Conservation (phyloP, 257 asterid species). For the Przewalskia tangutica region DNA sequence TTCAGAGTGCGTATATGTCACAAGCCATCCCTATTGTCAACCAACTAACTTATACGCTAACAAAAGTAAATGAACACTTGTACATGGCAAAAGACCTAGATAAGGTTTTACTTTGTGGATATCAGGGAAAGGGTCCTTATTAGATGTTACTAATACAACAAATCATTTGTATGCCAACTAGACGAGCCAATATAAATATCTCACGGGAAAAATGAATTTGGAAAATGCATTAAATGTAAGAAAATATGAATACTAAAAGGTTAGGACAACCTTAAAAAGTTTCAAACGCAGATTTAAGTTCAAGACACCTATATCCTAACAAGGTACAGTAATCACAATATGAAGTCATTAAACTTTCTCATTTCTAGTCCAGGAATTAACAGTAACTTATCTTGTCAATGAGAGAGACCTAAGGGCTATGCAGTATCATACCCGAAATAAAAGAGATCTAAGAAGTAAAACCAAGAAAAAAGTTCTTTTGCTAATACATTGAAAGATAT, state of each 20-base stretch:
- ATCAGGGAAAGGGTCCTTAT: not conserved
- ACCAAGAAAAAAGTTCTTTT: not conserved
- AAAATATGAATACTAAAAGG: not conserved
- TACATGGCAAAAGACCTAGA: not conserved
- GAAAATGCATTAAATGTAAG: not conserved
- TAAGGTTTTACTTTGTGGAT: not conserved
- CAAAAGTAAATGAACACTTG: not conserved
- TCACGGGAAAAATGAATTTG: not conserved
- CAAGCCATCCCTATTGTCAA: too few relatives aligned
- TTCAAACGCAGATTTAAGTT: not conserved
- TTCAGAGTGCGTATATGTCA: not conserved
- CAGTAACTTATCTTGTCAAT: slow-evolving; percentile 1
- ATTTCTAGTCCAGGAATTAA: not conserved
- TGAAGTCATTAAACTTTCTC: not conserved
- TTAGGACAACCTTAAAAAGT: not conserved
- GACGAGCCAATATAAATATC: not conserved
- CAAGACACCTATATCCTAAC: not conserved
- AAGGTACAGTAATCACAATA: not conserved
- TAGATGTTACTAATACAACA: not conserved
- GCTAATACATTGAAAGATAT: not conserved
- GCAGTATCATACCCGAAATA: not conserved
- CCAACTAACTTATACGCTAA: not conserved
- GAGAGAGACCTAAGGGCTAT: not conserved
- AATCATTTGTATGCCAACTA: not conserved
- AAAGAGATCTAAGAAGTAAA: not conserved